A percentile compares a stretch with the other conserved stretches of the same genome.
phyloP scores from a whole-genome alignment of 2,329 filamentous ascomycete species.

The Anisogramma anomala region DNA sequence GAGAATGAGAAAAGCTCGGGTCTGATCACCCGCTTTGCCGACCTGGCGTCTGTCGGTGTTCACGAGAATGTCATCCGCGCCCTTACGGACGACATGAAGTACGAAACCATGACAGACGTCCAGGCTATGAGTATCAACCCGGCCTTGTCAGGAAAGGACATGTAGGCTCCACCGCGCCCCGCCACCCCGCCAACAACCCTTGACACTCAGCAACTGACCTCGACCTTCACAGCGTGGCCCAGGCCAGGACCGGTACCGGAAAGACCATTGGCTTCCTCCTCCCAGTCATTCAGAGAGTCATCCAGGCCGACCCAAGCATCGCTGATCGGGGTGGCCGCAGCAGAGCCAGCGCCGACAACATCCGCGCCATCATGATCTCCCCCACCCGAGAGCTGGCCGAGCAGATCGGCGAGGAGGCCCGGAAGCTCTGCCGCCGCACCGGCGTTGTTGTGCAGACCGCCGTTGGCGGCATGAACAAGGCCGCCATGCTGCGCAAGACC shows the following conservation, averaged over 20 bases:
- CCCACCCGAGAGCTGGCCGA: conserved; percentile 72
- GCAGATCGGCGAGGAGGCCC: conserved; percentile 72
- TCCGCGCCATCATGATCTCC: conserved; percentile 62
- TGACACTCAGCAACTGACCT: conserved; percentile 15
- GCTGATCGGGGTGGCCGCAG: conserved; percentile 27
- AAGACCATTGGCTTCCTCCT: conserved; percentile 92
- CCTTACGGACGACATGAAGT: conserved; percentile 60
- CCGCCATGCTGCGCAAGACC: conserved; percentile 53
- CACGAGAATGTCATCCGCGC: conserved; percentile 53
- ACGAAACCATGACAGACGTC: conserved; percentile 85
- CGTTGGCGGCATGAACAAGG: conserved; percentile 85
- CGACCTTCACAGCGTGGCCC: conserved; percentile 55
- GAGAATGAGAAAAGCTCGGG: conserved; percentile 14
- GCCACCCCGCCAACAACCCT: neutral
- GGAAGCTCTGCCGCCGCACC: conserved; percentile 52
- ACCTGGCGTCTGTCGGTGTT: conserved; percentile 39
- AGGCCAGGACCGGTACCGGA: conserved; percentile 93
- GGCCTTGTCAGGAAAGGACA: conserved; percentile 66
- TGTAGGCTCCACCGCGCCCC: conserved; percentile 44
- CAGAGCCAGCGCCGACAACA: conserved; percentile 39
- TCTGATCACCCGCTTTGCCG: conserved; percentile 30
- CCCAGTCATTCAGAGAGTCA: conserved; percentile 70
- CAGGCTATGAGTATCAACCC: conserved; percentile 74
- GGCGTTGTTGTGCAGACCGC: conserved; percentile 59
- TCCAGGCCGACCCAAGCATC: conserved; percentile 51